Base-by-base conservation (phyloP, 2,329 filamentous ascomycete species). In the Penicillium sp. region DNA sequence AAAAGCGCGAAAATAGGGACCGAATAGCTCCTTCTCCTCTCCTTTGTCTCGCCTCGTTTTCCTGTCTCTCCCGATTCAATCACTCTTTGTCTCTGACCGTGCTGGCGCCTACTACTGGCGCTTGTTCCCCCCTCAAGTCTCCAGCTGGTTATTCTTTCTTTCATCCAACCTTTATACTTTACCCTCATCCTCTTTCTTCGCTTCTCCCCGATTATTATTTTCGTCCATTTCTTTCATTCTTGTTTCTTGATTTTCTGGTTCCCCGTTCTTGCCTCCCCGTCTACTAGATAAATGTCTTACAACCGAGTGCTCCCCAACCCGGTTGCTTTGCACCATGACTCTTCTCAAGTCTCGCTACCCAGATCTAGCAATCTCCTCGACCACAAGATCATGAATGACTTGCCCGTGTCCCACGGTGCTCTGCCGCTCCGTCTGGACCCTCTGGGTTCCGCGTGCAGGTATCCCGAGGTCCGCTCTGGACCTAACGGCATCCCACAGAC, bases 241-340 rank as follows among this genome's bases (percentile, higher is more conserved):
- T 48, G 13, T 24, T 28, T 14, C 23, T 26, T 38, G 31, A 7
- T 6, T 13, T 32, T 22, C 31, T 32, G 24, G 26, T 24, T 26
- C 36, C 18, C 18, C 40, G 31, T 43, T 16, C 27, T 37, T 11
- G 23, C 31, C 32, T 26, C 24, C 31, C 26, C 44, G 28, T 8
- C 4, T 6, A 23, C 22, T 60, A 56, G 43, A 59, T 64, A 63
- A 64, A 74, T 74, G 69, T 73, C 71, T 69, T 74, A 69, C 64
- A 70, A 74, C 60, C 70, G 72, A 67, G 69, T 74, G 45, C 69
- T 74, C 27, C 72, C 71, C 48, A 66, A 66, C 46, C 70, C 71
- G 46, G 56, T 65, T 57, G 66, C 68, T 55, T 59, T 75, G 45
- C 67, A 65, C 50, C 61, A 72, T 68, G 68, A 71, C 43, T 48